Base-by-base conservation (phyloP, 192 early-diverging fungal species). In the Coemansia sp. region DNA sequence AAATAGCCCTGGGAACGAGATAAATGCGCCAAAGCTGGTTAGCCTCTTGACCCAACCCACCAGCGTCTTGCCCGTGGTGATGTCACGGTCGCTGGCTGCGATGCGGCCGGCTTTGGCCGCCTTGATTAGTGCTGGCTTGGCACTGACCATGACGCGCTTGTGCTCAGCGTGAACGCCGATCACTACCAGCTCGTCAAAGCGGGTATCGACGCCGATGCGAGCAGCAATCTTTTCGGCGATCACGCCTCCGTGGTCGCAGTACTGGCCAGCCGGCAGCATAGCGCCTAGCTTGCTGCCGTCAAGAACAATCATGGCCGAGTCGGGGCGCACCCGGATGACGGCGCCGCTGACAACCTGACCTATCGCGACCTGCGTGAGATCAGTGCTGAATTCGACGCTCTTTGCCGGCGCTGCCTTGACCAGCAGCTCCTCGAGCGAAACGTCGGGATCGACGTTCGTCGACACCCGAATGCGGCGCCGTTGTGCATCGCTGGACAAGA, bases 41-140 rank as follows among this genome's bases (percentile, higher is more conserved):
- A 84, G 51, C 40, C 72, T 76, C 21, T 57, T 71, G 10, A 94
- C 81, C 58, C 75, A 90, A 8, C 87, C 91, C 28, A 82, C 70
- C 19, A 87, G 59, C 20, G 88, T 59, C 25, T 68, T 62, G n/a
- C 84, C 87, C 12, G 61, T 75, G 32, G 79, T 53, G 11, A 86
- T 26, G 5, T 81, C 66, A 9, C 55, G 60, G 11, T 70, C 62
- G 8, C 64, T 50, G 9, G 54, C 43, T 21, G 73, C 55, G 3
- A 81, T 69, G 40, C 70, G 58, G n/a, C 62, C 62, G 35, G 71
- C 73, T 56, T 79, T 81, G 23, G 71, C 78, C 6, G 84, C 82
- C 51, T 80, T 60, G 4, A 88, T 62, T 41, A 91, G 63, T 3
- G 76, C 47, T 5, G 80, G 79, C 55, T 92, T 92, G 54, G 80